A percentile compares a stretch with the other conserved stretches of the same genome.
Evolutionary conservation across 2,329 filamentous ascomycete species (phyloP).

Genomic region (Scytalidium sp.): DNA sequence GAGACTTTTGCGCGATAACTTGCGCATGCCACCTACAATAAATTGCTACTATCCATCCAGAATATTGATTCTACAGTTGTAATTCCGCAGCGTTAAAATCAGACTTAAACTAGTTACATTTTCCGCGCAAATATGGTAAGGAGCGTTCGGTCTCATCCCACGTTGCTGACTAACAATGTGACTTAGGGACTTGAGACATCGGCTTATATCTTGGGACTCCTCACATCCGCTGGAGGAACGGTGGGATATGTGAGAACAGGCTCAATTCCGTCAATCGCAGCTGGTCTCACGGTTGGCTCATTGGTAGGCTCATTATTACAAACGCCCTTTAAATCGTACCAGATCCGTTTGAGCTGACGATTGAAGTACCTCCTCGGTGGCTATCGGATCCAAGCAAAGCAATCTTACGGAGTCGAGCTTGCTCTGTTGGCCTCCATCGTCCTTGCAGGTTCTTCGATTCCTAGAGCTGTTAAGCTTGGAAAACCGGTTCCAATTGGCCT

Average conservation of each 20-base stretch:
- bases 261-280: constrained; percentile 81
- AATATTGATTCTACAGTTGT: neutral
- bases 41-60: too few relatives aligned
- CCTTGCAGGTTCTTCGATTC: constrained; percentile 79
- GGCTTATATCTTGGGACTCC: constrained; percentile 73
- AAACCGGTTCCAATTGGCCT: constrained; percentile 84
- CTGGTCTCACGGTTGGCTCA: constrained; percentile 78
- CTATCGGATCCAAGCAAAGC: constrained; percentile 70
- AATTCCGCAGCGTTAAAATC: neutral
- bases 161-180: constrained; percentile 4
- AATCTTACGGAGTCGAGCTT: constrained; percentile 82
- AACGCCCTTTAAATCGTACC: neutral
- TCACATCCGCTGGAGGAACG: constrained; percentile 84
- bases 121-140: constrained; percentile 21
- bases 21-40: too few relatives aligned
- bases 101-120: neutral
- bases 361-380: constrained; percentile 67
- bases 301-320: constrained; percentile 40
- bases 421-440: constrained; percentile 86
- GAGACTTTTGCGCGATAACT: too few relatives aligned
- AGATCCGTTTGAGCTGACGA: neutral
- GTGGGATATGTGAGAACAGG: constrained; percentile 83
- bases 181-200: constrained; percentile 50
- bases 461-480: constrained; percentile 75
- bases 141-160: neutral